A percentile compares a stretch with the other conserved stretches of the same genome.
Conservation (phyloP, 106 monocot species). For the Dioscorea alata region DNA sequence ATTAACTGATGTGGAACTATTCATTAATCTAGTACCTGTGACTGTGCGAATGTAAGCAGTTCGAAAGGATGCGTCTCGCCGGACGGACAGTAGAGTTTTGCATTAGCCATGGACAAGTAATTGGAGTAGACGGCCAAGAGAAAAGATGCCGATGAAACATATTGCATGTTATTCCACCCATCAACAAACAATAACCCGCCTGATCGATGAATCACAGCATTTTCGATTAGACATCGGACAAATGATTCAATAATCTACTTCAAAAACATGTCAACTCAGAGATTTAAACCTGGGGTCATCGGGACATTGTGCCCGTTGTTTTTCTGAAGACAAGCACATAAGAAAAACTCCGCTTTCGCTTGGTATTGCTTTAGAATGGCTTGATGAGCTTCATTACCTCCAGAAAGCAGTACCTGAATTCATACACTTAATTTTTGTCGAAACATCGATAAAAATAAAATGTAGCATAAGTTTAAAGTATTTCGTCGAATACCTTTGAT, state of each 20-base stretch:
- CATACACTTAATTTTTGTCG: background rate
- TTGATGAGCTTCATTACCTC: constrained; percentile 16
- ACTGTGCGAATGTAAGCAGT: constrained; percentile 54
- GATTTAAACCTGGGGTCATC: constrained; percentile 60
- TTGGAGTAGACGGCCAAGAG: constrained; percentile 59
- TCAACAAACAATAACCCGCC: constrained; percentile 63
- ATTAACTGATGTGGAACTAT: background rate
- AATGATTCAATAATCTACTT: too few species aligned
- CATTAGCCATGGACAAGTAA: constrained; percentile 32
- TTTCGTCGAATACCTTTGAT: constrained; percentile 46
- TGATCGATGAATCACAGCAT: constrained; percentile 6
- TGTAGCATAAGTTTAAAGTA: too few species aligned
- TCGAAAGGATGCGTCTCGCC: constrained; percentile 49
- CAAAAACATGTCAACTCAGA: too few species aligned
- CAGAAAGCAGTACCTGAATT: constrained; percentile 38
- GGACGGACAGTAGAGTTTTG: constrained; percentile 58
- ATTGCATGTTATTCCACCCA: constrained; percentile 89
- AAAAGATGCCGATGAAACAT: constrained; percentile 55
- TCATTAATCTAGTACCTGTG: constrained; percentile 31
- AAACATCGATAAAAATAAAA: too few species aligned
- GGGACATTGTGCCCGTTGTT: constrained; percentile 68
- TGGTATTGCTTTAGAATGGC: constrained; percentile 63
- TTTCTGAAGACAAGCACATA: constrained; percentile 79
- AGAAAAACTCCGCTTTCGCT: constrained; percentile 88
- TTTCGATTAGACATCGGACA: background rate